Conservation (phyloP, 2,329 filamentous ascomycete genomes). For the Clarireedia sp. region DNA sequence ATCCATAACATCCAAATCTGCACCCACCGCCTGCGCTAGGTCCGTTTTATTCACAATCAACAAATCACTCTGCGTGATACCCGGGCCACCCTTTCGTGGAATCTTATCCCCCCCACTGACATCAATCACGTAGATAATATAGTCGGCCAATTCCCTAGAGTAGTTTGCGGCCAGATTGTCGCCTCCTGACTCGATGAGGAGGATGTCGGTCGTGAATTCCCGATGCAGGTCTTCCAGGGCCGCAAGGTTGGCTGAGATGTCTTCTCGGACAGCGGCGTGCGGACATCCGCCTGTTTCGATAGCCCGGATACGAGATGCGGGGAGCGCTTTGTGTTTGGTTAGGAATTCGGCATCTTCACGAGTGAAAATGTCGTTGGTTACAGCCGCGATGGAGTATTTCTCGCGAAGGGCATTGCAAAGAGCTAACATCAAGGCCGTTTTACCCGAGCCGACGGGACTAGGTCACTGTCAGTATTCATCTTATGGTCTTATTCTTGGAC, state of each 20-base stretch:
- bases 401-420: slow-evolving; percentile 79
- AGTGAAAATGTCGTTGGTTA: slow-evolving; percentile 99
- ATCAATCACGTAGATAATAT: slow-evolving; percentile 98
- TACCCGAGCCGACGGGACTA: slow-evolving; percentile 92
- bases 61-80: slow-evolving; percentile 93
- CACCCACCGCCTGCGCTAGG: slow-evolving; percentile 80
- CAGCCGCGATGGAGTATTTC: slow-evolving; percentile 79
- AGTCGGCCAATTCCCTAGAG: slow-evolving; percentile 87
- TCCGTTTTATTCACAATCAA: slow-evolving; percentile 97
- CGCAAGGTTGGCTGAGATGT: slow-evolving; percentile 88
- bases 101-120: slow-evolving; percentile 96
- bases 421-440: slow-evolving; percentile 92
- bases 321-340: slow-evolving; percentile 75
- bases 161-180: slow-evolving; percentile 98
- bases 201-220: slow-evolving; percentile 70
- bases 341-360: slow-evolving; percentile 97
- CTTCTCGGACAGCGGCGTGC: slow-evolving; percentile 93
- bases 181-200: slow-evolving; percentile 91
- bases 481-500: not conserved
- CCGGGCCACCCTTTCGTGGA: slow-evolving; percentile 88
- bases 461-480: slow-evolving; percentile 6
- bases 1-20: slow-evolving; percentile 90
- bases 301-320: slow-evolving; percentile 75
- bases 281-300: slow-evolving; percentile 98
- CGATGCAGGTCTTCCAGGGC: slow-evolving; percentile 83